Conservation (phyloP, 2,329 filamentous ascomycete species). For the Xylaria sp. region DNA sequence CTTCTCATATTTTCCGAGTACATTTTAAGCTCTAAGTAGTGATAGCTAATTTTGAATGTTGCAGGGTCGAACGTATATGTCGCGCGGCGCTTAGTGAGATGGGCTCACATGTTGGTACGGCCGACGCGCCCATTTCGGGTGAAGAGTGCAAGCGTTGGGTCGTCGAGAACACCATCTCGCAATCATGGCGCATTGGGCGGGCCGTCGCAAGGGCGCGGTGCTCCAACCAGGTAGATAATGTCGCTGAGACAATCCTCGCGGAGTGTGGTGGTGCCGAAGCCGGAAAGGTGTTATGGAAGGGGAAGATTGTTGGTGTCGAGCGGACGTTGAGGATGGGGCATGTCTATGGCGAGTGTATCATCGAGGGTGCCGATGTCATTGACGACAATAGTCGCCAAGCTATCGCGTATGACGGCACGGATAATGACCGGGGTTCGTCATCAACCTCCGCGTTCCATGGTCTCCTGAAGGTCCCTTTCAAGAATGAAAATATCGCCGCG, state of each 20-base stretch:
- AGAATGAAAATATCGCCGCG: slow-evolving; percentile 79
- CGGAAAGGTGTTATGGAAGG: slow-evolving; percentile 69
- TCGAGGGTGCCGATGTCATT: slow-evolving; percentile 60
- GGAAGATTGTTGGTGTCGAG: slow-evolving; percentile 72
- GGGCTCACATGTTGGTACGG: slow-evolving; percentile 63
- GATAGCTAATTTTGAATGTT: not conserved
- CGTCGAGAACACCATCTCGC: slow-evolving; percentile 64
- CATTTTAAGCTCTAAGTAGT: not conserved
- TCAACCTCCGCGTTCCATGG: slow-evolving; percentile 52
- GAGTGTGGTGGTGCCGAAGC: slow-evolving; percentile 65
- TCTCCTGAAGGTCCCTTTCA: slow-evolving; percentile 73
- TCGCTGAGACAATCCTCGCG: slow-evolving; percentile 68
- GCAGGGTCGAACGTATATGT: slow-evolving; percentile 59
- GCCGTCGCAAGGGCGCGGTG: slow-evolving; percentile 64
- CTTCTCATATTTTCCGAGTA: not conserved
- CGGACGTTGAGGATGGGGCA: slow-evolving; percentile 66
- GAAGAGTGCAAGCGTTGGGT: slow-evolving; percentile 62
- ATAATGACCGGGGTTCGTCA: slow-evolving; percentile 37
- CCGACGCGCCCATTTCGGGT: slow-evolving; percentile 61
- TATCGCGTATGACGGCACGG: not conserved
- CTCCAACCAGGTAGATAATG: slow-evolving; percentile 62
- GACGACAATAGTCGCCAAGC: slow-evolving; percentile 42
- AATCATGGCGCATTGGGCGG: slow-evolving; percentile 69
- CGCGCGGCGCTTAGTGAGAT: slow-evolving; percentile 65
- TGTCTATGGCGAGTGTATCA: slow-evolving; percentile 68